Evolutionary conservation across 352 stramenopile genomes (phyloP), one percentile per base, ranked within the genome.

Genomic region (Globisporangium barbulae): DNA sequence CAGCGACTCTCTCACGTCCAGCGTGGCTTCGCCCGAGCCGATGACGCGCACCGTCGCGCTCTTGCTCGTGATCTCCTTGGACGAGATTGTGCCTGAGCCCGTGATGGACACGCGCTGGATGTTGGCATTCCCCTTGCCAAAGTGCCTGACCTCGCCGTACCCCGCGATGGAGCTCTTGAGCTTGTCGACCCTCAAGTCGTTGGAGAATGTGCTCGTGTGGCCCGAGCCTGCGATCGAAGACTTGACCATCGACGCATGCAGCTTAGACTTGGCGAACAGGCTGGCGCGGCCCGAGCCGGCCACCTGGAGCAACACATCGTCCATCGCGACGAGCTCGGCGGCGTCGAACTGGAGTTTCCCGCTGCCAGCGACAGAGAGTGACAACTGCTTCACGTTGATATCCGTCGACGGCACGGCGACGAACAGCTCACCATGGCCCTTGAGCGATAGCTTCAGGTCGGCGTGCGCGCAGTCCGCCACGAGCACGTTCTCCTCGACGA

Each of bases 161-260:
- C 60, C 60, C 19, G 60, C 21, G 21, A 65, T 60, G 22, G 60
- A 65, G 22, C 50, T 59, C 50, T 65, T 65, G 8, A 65, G 60
- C 17, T 65, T 65, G 35, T 37, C 13, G 1, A 22, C 19, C 8
- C 4, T 9, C 5, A 65, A 25, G 10, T 53, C n/a, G 17, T 25
- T 17, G 2, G 60, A 45, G 10, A n/a, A 25, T 7, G 48, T 53
- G 6, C 21, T 30, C 1, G 41, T 41, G 10, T 61, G 28, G 13
- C 60, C 60, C 4, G 60, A 15, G 8, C 60, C 60, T 13, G 37
- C 37, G 10, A 61, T 37, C 8, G 60, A 53, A 5, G 60, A 60
- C n/a, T 65, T 65, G 60, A 65, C 5, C 35, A 42, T 17, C 8
- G 60, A 48, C 50, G 60, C 35, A 5, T 41, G 8, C 3, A 55